Conservation (phyloP, 2,329 filamentous ascomycete genomes). For the Orbilia javanica region DNA sequence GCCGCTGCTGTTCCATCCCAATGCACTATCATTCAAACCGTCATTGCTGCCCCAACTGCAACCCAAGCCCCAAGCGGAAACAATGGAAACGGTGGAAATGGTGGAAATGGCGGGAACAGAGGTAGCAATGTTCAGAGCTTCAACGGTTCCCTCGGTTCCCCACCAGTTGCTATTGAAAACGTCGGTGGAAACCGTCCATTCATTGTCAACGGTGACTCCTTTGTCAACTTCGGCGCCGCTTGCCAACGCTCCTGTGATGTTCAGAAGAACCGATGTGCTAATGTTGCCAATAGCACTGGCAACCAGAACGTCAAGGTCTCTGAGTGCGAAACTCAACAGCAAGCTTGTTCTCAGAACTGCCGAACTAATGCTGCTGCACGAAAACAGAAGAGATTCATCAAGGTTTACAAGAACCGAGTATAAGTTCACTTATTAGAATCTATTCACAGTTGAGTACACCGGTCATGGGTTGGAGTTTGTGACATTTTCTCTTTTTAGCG, state of each 20-base stretch:
- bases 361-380: conserved; percentile 18
- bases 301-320: conserved; percentile 65
- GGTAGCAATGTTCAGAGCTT: conserved; percentile 66
- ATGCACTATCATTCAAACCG: conserved; percentile 29
- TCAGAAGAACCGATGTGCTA: conserved; percentile 73
- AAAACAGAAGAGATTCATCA: conserved; percentile 42
- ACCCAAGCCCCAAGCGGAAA: conserved; percentile 22
- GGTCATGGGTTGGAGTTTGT: conserved; percentile 22
- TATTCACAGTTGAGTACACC: conserved; percentile 1
- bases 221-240: conserved; percentile 71
- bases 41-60: conserved; percentile 43
- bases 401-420: conserved; percentile 42
- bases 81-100: conserved; percentile 24
- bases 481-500: conserved; percentile 9
- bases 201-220: conserved; percentile 71
- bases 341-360: conserved; percentile 64
- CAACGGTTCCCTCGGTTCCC: conserved; percentile 69
- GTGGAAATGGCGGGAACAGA: conserved; percentile 30
- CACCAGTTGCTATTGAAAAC: conserved; percentile 69
- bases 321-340: conserved; percentile 73
- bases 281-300: conserved; percentile 69
- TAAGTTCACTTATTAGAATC: conserved; percentile 2
- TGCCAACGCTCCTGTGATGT: conserved; percentile 74
- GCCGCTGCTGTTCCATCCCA: conserved; percentile 45
- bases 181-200: conserved; percentile 71